A percentile compares a stretch with the other conserved stretches of the same genome.
Evolutionary conservation across 176 grass and related monocot genomes (phyloP).

Genomic region (Dendrocalamus sinicus): DNA sequence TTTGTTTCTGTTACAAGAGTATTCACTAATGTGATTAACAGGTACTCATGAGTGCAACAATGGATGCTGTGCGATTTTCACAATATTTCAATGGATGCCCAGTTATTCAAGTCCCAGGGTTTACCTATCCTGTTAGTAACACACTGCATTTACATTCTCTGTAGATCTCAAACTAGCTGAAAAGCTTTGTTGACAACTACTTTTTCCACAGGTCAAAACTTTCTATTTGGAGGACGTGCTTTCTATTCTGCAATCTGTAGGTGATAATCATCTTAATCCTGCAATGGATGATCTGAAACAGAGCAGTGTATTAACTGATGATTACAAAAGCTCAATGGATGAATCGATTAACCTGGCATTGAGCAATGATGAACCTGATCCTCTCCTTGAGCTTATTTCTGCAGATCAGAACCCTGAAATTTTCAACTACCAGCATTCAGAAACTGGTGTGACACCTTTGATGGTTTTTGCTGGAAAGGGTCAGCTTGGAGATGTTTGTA

Average conservation of each 20-base stretch:
- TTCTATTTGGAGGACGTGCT: slow-evolving; percentile 98
- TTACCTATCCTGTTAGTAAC: slow-evolving; percentile 88
- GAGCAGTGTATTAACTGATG: slow-evolving; percentile 56
- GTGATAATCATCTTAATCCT: slow-evolving; percentile 71
- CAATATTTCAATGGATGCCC: slow-evolving; percentile 93
- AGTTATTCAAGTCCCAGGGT: slow-evolving; percentile 90
- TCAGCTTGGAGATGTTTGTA: slow-evolving; percentile 80
- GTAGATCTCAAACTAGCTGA: slow-evolving; percentile 30
- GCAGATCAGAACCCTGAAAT: slow-evolving; percentile 67
- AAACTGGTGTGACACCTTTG: slow-evolving; percentile 82
- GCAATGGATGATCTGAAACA: slow-evolving; percentile 42
- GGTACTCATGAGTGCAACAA: slow-evolving; percentile 96
- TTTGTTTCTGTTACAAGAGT: slow-evolving; percentile 7
- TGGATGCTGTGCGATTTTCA: slow-evolving; percentile 87
- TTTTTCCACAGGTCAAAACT: slow-evolving; percentile 71
- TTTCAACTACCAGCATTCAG: slow-evolving; percentile 87
- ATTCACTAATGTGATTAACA: slow-evolving; percentile 57
- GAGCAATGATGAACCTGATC: slow-evolving; percentile 83
- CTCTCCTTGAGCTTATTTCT: slow-evolving; percentile 86
- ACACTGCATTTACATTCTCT: slow-evolving; percentile 24
- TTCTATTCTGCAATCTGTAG: slow-evolving; percentile 68
- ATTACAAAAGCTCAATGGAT: slow-evolving; percentile 78
- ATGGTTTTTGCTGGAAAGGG: slow-evolving; percentile 95
- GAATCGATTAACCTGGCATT: slow-evolving; percentile 91
- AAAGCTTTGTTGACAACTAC: slow-evolving; percentile 26